phyloP scores from a whole-genome alignment of 768 basidiomycete genomes.

The Antrodiella citrinella region DNA sequence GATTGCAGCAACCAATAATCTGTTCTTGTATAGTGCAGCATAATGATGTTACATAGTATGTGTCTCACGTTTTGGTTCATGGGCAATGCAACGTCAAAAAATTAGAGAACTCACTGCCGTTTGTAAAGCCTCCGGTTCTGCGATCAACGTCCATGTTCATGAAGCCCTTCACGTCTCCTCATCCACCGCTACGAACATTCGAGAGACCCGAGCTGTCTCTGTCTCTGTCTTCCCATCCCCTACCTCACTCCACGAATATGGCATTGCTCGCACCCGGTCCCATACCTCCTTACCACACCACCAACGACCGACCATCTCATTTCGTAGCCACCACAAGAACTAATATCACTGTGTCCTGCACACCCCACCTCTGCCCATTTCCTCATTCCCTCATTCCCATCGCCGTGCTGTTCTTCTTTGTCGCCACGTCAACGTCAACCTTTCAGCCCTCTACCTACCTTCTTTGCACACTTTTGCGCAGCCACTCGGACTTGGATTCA shows the following conservation, averaged over 20 bases:
- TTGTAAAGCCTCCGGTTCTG: not conserved
- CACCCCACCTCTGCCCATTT: not conserved
- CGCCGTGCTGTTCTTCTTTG: not conserved
- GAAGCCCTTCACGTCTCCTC: too few relatives aligned
- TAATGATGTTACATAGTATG: constrained; percentile 16
- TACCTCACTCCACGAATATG: not conserved
- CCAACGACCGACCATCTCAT: not conserved
- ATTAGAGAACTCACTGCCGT: not conserved
- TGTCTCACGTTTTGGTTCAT: not conserved
- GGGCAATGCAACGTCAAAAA: not conserved
- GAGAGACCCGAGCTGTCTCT: too few relatives aligned
- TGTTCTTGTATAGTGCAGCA: constrained; percentile 76
- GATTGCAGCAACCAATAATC: constrained; percentile 97
- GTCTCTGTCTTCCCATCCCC: too few relatives aligned
- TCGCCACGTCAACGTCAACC: not conserved
- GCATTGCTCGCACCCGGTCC: not conserved
- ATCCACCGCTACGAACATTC: too few relatives aligned
- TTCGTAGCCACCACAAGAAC: not conserved
- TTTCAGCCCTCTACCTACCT: not conserved
- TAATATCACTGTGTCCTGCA: too few relatives aligned
- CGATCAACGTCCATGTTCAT: not conserved
- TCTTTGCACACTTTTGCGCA: not conserved
- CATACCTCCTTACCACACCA: not conserved
- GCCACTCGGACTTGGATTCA: not conserved
- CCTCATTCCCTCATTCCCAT: too few relatives aligned